Evolutionary conservation across 805 yeast genomes (phyloP), one percentile per base, ranked within the genome.

Genomic region (Candida lessepsii): DNA sequence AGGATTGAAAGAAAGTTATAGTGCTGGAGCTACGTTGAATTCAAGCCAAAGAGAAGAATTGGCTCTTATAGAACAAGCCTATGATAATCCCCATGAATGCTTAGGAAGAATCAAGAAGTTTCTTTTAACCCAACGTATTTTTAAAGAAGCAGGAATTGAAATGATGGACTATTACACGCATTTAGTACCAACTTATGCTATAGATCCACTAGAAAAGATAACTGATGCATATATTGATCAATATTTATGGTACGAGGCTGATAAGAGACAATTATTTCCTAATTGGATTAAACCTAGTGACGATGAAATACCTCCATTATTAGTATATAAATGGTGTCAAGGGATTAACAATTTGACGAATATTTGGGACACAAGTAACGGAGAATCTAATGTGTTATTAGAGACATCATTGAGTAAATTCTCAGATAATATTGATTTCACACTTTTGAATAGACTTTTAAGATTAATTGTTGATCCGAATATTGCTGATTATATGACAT

Each of bases 231-330:
- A 91, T 50, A 63, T 93, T 29, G 98, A 91, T 54, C 99, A 93
- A 54, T 93, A 91, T 52, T 65, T 93, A 32, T 93, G 98, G 96
- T 91, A 85, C 61, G 98, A 93, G 57, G 91, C 93, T 8, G 96
- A 87, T 40, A 81, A 85, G 56, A 66, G 96, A 44, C 78, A 81
- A 6, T 62, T 93, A 19, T 93, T 93, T 63, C 99, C 99, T 3
- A 83, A 82, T 57, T 93, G 99, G 99, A 75, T 93, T 28, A 93
- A 93, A 57, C 99, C 99, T 7, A 80, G 86, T 50, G 99, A 93
- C 53, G 76, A 86, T 20, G 99, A 93, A 60, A 83, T 93, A 16
- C 95, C 98, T 0, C 99, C 96, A 0, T 61, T 90, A 23, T 67
- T 91, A 45, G 95, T 86, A 1, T 89, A 91, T 63, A 91, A 90